Percentiles rank a stretch among this genome's conserved stretches.
Conservation (phyloP, 2,329 filamentous ascomycete species). For the Colletotrichum sp. region DNA sequence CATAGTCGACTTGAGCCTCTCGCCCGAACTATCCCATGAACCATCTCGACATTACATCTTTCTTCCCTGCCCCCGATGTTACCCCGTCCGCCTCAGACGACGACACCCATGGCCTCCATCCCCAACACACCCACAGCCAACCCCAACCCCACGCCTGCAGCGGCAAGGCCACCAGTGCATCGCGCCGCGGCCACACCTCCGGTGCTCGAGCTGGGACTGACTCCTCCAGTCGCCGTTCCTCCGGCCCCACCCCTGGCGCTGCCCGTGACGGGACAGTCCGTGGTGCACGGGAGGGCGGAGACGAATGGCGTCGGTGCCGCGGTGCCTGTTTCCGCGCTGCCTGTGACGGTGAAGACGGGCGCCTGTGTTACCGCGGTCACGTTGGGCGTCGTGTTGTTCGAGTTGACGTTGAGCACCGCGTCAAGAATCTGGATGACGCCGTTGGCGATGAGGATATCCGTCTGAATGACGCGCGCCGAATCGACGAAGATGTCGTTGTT, state of each 20-base stretch:
- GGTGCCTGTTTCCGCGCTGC: constrained; percentile 20
- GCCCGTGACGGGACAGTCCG: constrained; percentile 38
- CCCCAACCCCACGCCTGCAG: constrained; percentile 10
- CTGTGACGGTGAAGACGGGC: constrained; percentile 26
- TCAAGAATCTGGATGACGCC: constrained; percentile 65
- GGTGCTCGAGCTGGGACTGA: neutral
- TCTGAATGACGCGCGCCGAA: constrained; percentile 53
- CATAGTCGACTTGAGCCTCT: neutral
- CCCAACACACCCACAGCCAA: constrained; percentile 3
- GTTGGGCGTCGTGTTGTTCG: constrained; percentile 31
- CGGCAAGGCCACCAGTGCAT: neutral
- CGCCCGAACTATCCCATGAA: neutral
- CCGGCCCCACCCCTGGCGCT: neutral
- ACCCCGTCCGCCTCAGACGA: neutral
- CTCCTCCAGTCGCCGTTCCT: constrained; percentile 1
- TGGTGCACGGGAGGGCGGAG: constrained; percentile 44
- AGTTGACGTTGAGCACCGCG: constrained; percentile 47
- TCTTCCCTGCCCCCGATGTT: neutral
- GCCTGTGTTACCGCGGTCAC: constrained; percentile 39
- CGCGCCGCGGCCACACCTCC: constrained; percentile 11
- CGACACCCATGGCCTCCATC: constrained; percentile 2
- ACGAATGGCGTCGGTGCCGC: constrained; percentile 45
- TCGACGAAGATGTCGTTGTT: constrained; percentile 55
- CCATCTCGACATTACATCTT: neutral
- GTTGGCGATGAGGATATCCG: constrained; percentile 62